Evolutionary conservation across 441 rosid species (phyloP).

Genomic region (Populus tomentosa): DNA sequence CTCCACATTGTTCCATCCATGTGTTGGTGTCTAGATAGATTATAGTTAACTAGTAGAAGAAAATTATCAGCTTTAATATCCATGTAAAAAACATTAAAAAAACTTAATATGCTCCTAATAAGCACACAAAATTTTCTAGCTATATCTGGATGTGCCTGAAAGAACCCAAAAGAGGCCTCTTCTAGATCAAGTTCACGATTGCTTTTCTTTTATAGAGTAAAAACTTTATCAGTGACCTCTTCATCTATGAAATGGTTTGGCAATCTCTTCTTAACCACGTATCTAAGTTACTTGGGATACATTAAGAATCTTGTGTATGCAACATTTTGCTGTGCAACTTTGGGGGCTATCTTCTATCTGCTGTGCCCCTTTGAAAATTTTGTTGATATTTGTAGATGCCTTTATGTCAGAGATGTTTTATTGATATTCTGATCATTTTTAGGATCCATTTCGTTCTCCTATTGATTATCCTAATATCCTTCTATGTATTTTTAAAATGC

Average conservation of each 20-base stretch:
- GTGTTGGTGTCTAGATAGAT: neutral
- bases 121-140: neutral
- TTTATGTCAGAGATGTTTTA: neutral
- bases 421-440: neutral
- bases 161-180: neutral
- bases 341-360: neutral
- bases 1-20: neutral
- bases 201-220: neutral
- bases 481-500: conserved; percentile 17
- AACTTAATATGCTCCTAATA: neutral
- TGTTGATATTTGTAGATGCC: neutral
- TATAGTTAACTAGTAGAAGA: neutral
- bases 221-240: neutral
- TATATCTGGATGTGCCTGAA: neutral
- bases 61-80: neutral
- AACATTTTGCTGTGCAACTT: neutral
- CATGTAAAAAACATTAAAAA: neutral
- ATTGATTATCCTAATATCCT: conserved; percentile 5
- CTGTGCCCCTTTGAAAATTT: neutral
- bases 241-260: neutral
- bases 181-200: neutral
- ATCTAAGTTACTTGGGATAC: neutral
- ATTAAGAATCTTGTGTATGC: neutral
- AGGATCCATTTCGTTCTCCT: neutral
- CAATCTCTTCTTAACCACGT: neutral